Conservation (phyloP, 805 yeast species). For the Candida dajiaensis region DNA sequence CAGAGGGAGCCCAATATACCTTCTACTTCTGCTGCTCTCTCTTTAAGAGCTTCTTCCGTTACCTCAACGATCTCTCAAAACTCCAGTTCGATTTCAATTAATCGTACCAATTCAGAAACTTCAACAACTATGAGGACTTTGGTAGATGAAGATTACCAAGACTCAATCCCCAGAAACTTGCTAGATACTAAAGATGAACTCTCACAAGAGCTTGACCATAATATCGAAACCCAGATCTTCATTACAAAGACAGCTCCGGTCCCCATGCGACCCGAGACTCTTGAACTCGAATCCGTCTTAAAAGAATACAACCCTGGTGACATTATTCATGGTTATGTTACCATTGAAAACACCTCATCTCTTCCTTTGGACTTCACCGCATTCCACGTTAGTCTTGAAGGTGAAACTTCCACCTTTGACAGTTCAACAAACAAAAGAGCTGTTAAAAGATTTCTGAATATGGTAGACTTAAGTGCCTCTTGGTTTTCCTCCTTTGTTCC, state of each 20-base stretch:
- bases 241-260: constrained; percentile 46
- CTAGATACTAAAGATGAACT: constrained; percentile 26
- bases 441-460: constrained; percentile 45
- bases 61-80: background rate
- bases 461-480: constrained; percentile 56
- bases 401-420: constrained; percentile 29
- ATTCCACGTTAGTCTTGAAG: constrained; percentile 49
- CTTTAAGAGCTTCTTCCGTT: background rate
- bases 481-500: constrained; percentile 47
- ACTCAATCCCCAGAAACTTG: too few relatives aligned
- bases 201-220: constrained; percentile 28
- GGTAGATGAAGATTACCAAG: background rate
- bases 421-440: constrained; percentile 27
- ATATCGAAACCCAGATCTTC: constrained; percentile 41
- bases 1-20: background rate
- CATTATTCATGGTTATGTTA: constrained; percentile 51
- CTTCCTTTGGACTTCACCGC: constrained; percentile 51
- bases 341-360: constrained; percentile 41
- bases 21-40: background rate
- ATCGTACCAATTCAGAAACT: background rate
- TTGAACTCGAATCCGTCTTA: constrained; percentile 28
- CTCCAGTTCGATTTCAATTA: background rate
- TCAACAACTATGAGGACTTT: background rate
- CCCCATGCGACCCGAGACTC: constrained; percentile 27
- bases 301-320: constrained; percentile 65